These are phyloP conservation scores for Kodamaea fungicola DNA, from an alignment of 1,139 yeast species.

Conservation along the genomic window DNA sequence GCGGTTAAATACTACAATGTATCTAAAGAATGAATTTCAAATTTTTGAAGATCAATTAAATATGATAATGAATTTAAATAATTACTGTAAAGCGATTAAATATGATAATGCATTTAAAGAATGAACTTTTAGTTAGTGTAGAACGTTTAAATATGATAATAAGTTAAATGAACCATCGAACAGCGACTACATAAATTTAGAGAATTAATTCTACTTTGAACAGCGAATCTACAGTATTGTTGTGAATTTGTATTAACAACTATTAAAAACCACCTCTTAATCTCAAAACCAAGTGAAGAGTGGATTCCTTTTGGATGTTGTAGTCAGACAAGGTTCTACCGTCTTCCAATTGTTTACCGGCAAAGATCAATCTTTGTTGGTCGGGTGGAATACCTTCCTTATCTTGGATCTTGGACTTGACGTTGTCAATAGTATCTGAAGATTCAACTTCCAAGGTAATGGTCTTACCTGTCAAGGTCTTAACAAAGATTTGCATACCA, in stretches of 20 bases:
- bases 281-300: constrained; percentile 32
- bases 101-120: too few relatives aligned
- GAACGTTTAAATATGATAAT: constrained; percentile 8
- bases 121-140: too few relatives aligned
- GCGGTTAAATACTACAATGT: constrained; percentile 9
- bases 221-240: neutral
- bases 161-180: too few relatives aligned
- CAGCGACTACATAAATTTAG: too few relatives aligned
- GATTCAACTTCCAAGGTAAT: constrained; percentile 70
- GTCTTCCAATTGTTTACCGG: constrained; percentile 62
- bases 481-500: constrained; percentile 39
- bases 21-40: too few relatives aligned
- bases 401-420: constrained; percentile 52
- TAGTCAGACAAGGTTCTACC: constrained; percentile 63
- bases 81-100: too few relatives aligned
- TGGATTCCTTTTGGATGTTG: constrained; percentile 67
- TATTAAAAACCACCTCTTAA: constrained; percentile 55
- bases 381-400: constrained; percentile 54
- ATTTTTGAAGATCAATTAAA: too few relatives aligned
- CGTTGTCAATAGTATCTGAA: constrained; percentile 72
- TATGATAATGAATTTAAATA: too few relatives aligned
- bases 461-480: constrained; percentile 69
- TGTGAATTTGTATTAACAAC: neutral
- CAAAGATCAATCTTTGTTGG: constrained; percentile 54
- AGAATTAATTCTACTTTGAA: too few relatives aligned